phyloP scores from a whole-genome alignment of 2,329 filamentous ascomycete genomes.

The Microsporum canis region DNA sequence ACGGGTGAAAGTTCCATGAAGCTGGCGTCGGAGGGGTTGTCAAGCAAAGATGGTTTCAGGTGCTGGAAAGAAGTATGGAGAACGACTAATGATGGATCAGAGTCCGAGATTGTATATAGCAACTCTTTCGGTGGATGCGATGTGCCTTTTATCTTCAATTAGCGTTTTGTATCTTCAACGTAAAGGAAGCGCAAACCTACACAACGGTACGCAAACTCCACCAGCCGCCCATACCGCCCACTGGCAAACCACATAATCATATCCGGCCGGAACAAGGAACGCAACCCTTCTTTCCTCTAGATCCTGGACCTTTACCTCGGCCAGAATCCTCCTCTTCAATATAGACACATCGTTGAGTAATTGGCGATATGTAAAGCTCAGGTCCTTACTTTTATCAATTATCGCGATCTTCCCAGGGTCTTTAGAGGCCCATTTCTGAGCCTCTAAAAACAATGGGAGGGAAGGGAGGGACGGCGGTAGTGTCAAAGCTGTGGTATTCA shows the following conservation, averaged over 20 bases:
- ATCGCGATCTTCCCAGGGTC: conserved; percentile 29
- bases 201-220: conserved; percentile 34
- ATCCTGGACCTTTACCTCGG: conserved; percentile 21
- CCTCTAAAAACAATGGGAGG: conserved; percentile 31
- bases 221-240: conserved; percentile 37
- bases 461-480: conserved; percentile 22
- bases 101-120: conserved; percentile 33
- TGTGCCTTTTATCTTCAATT: conserved; percentile 23
- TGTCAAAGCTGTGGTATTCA: conserved; percentile 11
- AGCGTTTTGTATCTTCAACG: not conserved
- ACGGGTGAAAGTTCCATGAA: conserved; percentile 25
- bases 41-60: conserved; percentile 23
- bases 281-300: conserved; percentile 31
- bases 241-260: conserved; percentile 33
- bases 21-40: conserved; percentile 19
- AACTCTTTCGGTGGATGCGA: conserved; percentile 34
- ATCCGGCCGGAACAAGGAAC: conserved; percentile 31
- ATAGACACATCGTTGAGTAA: conserved; percentile 30
- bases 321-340: conserved; percentile 28
- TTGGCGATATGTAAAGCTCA: conserved; percentile 32
- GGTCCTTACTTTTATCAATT: conserved; percentile 28
- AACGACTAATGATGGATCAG: conserved; percentile 33
- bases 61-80: conserved; percentile 31
- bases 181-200: conserved; percentile 19
- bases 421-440: conserved; percentile 25